Base-by-base conservation (phyloP, 768 basidiomycete species). In the Mycena maculata region DNA sequence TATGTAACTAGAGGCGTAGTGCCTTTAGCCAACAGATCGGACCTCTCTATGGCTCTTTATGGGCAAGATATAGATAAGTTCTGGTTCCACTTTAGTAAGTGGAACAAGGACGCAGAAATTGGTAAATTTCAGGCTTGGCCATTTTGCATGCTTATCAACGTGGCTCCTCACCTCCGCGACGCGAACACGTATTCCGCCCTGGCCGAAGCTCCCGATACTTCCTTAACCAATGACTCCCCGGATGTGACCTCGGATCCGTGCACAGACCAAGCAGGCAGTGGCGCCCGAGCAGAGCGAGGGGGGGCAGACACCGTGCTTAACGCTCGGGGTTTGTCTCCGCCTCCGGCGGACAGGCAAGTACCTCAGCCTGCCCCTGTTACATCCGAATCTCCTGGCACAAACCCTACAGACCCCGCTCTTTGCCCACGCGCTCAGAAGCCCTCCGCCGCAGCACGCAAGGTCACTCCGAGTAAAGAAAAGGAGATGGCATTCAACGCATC, bases 211-310 rank as follows among this genome's bases (percentile, higher is more conserved):
- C 6, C 41, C 11, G 20, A 12, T 6, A n/a, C 41, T 9, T 10
- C 18, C 20, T 18, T 42, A 6, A 18, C 20, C 41, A 12, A 10
- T 12, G 41, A 42, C 41, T 42, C 41, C 41, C 41, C 41, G 20
- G 41, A 60, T 12, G 58, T 49, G 16, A 60, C 58, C 23, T 3
- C 33, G 58, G 58, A 27, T 7, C 12, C 23, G 57, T 23, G 45
- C 31, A 38, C 57, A 25, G 57, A 18, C 33, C 39, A n/a, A 16
- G 13, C n/a, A 7, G 44, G 42, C 20, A 36, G 58, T 36, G 47
- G 48, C 58, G 28, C 45, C 58, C 47, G 33, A 23, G 25, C 33
- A 49, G 44, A 52, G 60, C 60, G 60, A 52, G 60, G 60, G 60
- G 60, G 60, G 60, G 15, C 60, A 31, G 28, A 30, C 23, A 36